Conservation (phyloP, 371 early-diverging fungal genomes). For the Capillidium heterosporum region DNA sequence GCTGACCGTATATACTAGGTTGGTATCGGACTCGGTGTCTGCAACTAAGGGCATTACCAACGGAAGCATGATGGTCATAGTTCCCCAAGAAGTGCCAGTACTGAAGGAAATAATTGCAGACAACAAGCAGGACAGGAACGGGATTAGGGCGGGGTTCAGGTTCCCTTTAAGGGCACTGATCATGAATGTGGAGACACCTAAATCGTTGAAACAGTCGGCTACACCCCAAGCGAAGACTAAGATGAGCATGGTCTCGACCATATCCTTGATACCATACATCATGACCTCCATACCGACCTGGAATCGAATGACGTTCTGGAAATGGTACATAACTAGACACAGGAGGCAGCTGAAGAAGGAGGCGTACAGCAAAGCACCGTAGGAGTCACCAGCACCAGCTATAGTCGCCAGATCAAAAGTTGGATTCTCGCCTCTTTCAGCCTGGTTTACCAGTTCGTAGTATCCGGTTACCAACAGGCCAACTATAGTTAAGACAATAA, state of each 20-base stretch:
- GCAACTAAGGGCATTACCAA: constrained; percentile 3
- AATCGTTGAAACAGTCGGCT: neutral
- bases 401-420: neutral
- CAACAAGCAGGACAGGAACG: neutral
- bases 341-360: neutral
- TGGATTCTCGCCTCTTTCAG: neutral
- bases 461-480: constrained; percentile 4
- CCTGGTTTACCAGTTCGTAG: neutral
- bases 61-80: constrained; percentile 7
- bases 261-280: constrained; percentile 5
- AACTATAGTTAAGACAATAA: neutral
- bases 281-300: neutral
- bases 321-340: constrained; percentile 5
- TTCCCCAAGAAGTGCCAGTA: constrained; percentile 8
- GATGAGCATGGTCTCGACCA: constrained; percentile 6
- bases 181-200: neutral
- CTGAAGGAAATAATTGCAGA: constrained; percentile 2
- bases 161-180: neutral
- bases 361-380: constrained; percentile 5
- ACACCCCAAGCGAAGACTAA: constrained; percentile 6
- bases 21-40: neutral
- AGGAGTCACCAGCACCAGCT: constrained; percentile 6
- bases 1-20: constrained; percentile 1
- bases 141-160: neutral
- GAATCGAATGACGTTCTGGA: neutral